Conservation (phyloP, 352 stramenopile genomes). For the Phytophthora citrophthora region DNA sequence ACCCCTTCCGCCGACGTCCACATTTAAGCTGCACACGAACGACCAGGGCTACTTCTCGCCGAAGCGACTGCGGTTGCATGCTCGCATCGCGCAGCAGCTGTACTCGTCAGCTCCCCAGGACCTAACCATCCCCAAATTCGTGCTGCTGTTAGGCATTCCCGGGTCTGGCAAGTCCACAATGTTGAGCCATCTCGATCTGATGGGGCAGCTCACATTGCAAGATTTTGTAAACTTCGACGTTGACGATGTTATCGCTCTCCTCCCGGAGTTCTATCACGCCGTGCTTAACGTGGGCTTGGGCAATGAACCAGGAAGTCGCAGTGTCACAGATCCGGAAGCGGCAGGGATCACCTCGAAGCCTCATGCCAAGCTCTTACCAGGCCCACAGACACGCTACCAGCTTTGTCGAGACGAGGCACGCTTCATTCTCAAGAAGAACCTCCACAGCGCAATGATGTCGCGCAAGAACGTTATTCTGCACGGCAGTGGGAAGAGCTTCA, state of each 20-base stretch:
- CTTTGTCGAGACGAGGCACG: conserved; percentile 82
- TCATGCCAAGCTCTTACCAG: conserved; percentile 37
- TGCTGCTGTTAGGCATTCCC: conserved; percentile 73
- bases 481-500: conserved; percentile 76
- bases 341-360: conserved; percentile 12
- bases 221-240: conserved; percentile 88
- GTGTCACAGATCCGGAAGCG: conserved; percentile 23
- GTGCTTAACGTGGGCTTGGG: conserved; percentile 85
- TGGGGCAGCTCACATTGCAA: conserved; percentile 68
- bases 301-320: conserved; percentile 54
- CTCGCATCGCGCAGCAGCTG: conserved; percentile 76
- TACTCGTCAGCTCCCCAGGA: conserved; percentile 65
- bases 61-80: conserved; percentile 67
- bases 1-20: conserved; percentile 47
- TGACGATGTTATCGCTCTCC: conserved; percentile 78
- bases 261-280: conserved; percentile 83
- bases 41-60: conserved; percentile 65
- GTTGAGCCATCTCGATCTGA: conserved; percentile 74
- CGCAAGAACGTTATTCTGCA: conserved; percentile 85
- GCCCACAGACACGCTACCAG: conserved; percentile 75
- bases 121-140: conserved; percentile 62
- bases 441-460: conserved; percentile 78
- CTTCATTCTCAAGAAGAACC: conserved; percentile 86
- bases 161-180: conserved; percentile 80
- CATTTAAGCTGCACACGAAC: conserved; percentile 69